These are phyloP conservation scores for Globisporangium paddicum DNA, from an alignment of 352 stramenopile species.

Conservation along the genomic window DNA sequence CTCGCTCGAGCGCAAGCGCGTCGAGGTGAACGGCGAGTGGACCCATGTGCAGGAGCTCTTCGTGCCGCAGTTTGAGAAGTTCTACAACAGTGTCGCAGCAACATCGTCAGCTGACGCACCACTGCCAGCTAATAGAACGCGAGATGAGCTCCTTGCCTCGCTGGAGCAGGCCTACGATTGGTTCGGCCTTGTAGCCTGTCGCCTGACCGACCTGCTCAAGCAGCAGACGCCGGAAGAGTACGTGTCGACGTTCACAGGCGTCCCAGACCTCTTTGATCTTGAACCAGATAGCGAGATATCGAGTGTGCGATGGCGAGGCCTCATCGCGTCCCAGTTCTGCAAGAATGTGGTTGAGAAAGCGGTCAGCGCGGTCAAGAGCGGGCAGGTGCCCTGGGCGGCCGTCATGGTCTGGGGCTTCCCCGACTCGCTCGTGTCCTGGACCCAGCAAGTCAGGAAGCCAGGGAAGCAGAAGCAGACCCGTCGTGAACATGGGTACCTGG, in stretches of 20 bases:
- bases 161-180: slow-evolving; percentile 67
- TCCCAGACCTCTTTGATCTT: slow-evolving; percentile 33
- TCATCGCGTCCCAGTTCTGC: slow-evolving; percentile 59
- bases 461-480: slow-evolving; percentile 3
- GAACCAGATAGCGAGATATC: slow-evolving; percentile 31
- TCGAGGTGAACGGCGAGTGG: slow-evolving; percentile 52
- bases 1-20: slow-evolving; percentile 45
- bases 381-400: slow-evolving; percentile 57
- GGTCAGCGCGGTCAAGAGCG: slow-evolving; percentile 36
- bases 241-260: slow-evolving; percentile 65
- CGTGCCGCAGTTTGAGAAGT: slow-evolving; percentile 47
- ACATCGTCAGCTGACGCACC: not conserved
- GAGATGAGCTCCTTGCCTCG: slow-evolving; percentile 24
- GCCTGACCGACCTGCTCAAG: slow-evolving; percentile 49
- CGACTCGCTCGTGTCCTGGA: slow-evolving; percentile 67
- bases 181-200: slow-evolving; percentile 65
- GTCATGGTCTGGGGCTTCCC: slow-evolving; percentile 78
- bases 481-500: slow-evolving; percentile 69
- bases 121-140: not conserved
- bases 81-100: slow-evolving; percentile 18
- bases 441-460: slow-evolving; percentile 25
- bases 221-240: slow-evolving; percentile 61
- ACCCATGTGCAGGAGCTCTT: slow-evolving; percentile 42
- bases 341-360: slow-evolving; percentile 44
- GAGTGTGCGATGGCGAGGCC: slow-evolving; percentile 65